Percentiles rank a stretch among this genome's conserved stretches.
Conservation (phyloP, 2,329 filamentous ascomycete genomes). For the Domatiomyces globalis region DNA sequence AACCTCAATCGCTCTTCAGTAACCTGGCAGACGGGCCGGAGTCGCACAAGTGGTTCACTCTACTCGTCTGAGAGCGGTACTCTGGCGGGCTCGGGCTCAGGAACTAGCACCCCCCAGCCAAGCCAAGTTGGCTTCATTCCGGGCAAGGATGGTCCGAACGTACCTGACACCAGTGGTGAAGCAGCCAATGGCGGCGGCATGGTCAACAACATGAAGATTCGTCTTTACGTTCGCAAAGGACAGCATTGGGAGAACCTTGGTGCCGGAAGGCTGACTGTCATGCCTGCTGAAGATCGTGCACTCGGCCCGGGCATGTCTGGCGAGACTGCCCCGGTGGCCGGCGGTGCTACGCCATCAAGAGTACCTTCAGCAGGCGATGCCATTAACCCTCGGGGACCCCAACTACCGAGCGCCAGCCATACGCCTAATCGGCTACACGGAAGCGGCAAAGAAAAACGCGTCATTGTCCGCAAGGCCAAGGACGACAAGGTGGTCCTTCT, state of each 20-base stretch:
- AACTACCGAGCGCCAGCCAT: slow-evolving; percentile 16
- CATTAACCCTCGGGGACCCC: slow-evolving; percentile 14
- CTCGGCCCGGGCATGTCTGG: slow-evolving; percentile 2
- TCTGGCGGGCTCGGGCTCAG: slow-evolving; percentile 21
- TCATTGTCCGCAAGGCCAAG: slow-evolving; percentile 57
- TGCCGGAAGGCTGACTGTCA: slow-evolving; percentile 67
- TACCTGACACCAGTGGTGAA: slow-evolving; percentile 29
- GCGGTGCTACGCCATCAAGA: neutral
- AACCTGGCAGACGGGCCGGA: slow-evolving; percentile 21
- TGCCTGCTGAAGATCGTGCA: slow-evolving; percentile 37
- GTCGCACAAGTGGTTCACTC: slow-evolving; percentile 32
- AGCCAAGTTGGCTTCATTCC: slow-evolving; percentile 28
- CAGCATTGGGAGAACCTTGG: slow-evolving; percentile 88
- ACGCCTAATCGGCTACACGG: slow-evolving; percentile 34
- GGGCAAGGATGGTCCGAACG: slow-evolving; percentile 40
- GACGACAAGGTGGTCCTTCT: slow-evolving; percentile 51
- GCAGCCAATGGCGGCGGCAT: slow-evolving; percentile 41
- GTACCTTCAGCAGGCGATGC: slow-evolving; percentile 11
- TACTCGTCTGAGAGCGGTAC: slow-evolving; percentile 30
- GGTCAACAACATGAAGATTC: slow-evolving; percentile 69
- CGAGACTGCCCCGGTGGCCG: slow-evolving; percentile 1
- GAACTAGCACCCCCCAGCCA: slow-evolving; percentile 32
- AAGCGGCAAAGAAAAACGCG: slow-evolving; percentile 65
- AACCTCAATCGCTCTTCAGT: slow-evolving; percentile 72
- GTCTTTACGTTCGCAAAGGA: slow-evolving; percentile 61